Percentiles rank a stretch among this genome's conserved stretches.
Conservation (phyloP, 331 rosid species). For the Cucumis variabilis region DNA sequence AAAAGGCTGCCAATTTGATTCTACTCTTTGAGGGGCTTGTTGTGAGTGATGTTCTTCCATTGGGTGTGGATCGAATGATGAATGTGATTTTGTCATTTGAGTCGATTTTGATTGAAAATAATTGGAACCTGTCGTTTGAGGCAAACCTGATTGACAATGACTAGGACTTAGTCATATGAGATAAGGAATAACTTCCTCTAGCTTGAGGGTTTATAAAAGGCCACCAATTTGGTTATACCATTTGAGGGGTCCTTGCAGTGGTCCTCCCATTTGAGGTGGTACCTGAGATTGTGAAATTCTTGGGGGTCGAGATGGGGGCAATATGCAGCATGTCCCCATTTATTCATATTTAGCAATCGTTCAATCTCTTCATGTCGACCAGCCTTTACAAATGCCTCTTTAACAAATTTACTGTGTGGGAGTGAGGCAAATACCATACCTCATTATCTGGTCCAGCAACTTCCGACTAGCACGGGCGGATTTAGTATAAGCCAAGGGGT, state of each 20-base stretch:
- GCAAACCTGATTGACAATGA: conserved; percentile 41
- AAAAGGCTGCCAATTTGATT: conserved; percentile 8
- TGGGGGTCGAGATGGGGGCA: conserved; percentile 18
- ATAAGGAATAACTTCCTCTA: not conserved
- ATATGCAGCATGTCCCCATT: conserved; percentile 45
- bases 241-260: conserved; percentile 9
- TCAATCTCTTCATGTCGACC: conserved; percentile 78
- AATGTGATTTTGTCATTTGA: conserved; percentile 34
- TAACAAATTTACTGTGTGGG: conserved; percentile 56
- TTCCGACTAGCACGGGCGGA: too few species aligned
- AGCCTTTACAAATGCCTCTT: conserved; percentile 61
- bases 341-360: conserved; percentile 57
- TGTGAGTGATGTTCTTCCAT: not conserved
- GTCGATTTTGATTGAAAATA: conserved; percentile 48
- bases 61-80: conserved; percentile 37
- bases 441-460: conserved; percentile 69
- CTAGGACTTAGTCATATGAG: not conserved
- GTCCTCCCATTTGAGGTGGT: conserved; percentile 37
- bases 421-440: conserved; percentile 79
- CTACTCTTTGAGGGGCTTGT: not conserved
- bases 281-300: conserved; percentile 28
- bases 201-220: not conserved
- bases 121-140: conserved; percentile 50
- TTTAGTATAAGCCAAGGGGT: too few species aligned
- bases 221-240: not conserved